Evolutionary conservation across 768 basidiomycete species (phyloP), one percentile per base, ranked within the genome.

Genomic region (Tylopilus intermedius): DNA sequence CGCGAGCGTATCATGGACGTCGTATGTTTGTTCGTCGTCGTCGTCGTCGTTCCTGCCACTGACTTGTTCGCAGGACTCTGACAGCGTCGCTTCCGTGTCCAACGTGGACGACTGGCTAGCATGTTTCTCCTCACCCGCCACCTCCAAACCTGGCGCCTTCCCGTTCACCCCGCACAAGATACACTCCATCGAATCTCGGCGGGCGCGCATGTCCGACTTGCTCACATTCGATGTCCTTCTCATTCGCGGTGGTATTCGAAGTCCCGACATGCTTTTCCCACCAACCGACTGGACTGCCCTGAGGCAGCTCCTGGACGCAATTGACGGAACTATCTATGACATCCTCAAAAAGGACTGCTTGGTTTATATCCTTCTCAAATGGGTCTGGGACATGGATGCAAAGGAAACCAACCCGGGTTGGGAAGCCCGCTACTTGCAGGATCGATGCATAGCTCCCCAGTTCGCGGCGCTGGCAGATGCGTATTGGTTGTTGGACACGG

Each of bases 401-500:
- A 70, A 64, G 72, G 86, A 75, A 63, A 35, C 42, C 10, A 59
- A 57, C 37, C 22, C 59, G 8, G 54, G 62, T 13, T 67, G 63
- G 64, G 75, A 56, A 60, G 38, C 15, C 18, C 67, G 54, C 74
- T 88, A 73, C 69, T 71, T 63, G 49, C 73, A 67, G 67, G 80
- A 66, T n/a, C 71, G 77, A 27, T 81, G 78, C 60, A 84, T 93
- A 55, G 82, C 87, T 4, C 84, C 88, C 3, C 90, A 90, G 60
- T 91, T 90, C 61, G 74, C 78, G 7, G 71, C 77, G 4, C 76
- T 92, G 44, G 80, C 87, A n/a, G 85, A 89, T 71, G 90, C 90
- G 62, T 92, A 92, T 71, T 93, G 87, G 86, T 71, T 81, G 65
- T 71, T 93, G 54, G 90, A 93, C 69, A 76, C 80, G 2, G 87